Conservation (phyloP, 305 asterid genomes). For the Fraxinus greggii region DNA sequence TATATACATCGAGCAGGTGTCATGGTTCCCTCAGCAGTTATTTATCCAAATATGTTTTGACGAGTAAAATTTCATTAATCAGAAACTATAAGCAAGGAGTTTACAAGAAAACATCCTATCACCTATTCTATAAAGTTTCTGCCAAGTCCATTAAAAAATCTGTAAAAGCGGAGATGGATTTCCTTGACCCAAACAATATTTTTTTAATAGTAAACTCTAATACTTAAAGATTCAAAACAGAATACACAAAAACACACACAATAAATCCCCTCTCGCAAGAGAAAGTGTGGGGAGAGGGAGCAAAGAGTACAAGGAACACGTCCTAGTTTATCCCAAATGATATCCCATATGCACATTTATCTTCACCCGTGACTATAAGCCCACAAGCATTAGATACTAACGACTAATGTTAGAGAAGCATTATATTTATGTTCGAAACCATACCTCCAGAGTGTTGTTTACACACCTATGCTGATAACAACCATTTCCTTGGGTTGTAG, state of each 20-base stretch:
- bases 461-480: conserved; percentile 89
- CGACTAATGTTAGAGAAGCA: not conserved
- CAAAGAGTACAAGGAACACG: not conserved
- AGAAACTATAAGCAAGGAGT: not conserved
- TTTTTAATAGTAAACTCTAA: not conserved
- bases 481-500: conserved; percentile 89
- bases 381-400: not conserved
- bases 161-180: not conserved
- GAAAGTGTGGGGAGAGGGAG: not conserved
- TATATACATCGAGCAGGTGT: not conserved
- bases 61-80: not conserved
- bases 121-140: not conserved
- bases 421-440: conserved; percentile 8
- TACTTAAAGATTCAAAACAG: not conserved
- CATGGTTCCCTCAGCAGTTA: not conserved
- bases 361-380: not conserved
- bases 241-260: not conserved
- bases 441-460: conserved; percentile 75
- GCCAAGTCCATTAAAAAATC: not conserved
- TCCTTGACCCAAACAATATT: not conserved
- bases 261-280: not conserved
- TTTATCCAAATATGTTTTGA: not conserved
- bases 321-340: not conserved
- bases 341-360: not conserved
- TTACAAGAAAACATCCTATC: not conserved